These are phyloP conservation scores for Graphilbum fragrans DNA, from an alignment of 2,329 filamentous ascomycete genomes.

Conservation along the genomic window DNA sequence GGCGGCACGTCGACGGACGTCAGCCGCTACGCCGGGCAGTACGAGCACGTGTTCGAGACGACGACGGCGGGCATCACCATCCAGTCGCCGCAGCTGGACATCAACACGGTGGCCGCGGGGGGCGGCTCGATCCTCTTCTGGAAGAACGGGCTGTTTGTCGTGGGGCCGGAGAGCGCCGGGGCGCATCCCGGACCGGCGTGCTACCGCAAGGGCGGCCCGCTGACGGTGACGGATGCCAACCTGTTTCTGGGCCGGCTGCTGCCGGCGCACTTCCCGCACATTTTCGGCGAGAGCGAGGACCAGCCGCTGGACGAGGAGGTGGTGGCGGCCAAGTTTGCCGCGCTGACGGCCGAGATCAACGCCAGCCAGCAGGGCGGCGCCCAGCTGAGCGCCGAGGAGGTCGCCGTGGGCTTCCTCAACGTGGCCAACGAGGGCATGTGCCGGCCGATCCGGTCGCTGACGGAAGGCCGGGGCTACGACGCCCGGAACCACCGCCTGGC, in stretches of 20 bases:
- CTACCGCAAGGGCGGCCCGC: conserved; percentile 52
- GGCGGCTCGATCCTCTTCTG: conserved; percentile 58
- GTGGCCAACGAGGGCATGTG: conserved; percentile 62
- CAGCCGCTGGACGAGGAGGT: conserved; percentile 51
- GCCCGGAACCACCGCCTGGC: conserved; percentile 57
- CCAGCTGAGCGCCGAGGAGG: conserved; percentile 43
- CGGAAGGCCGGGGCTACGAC: conserved; percentile 60
- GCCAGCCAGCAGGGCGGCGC: conserved; percentile 24
- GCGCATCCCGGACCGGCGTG: conserved; percentile 63
- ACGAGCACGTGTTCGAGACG: conserved; percentile 59
- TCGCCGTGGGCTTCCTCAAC: conserved; percentile 47
- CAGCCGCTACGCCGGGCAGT: conserved; percentile 63
- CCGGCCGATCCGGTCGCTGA: conserved; percentile 57
- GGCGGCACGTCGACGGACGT: conserved; percentile 87
- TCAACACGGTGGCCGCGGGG: conserved; percentile 86
- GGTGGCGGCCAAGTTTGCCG: conserved; percentile 77
- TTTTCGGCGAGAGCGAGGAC: too few relatives aligned
- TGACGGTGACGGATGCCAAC: conserved; percentile 58
- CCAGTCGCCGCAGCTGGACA: conserved; percentile 81
- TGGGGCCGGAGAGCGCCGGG: conserved; percentile 65
- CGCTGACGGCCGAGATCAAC: conserved; percentile 57
- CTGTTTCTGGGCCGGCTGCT: conserved; percentile 43
- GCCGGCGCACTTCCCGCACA: conserved; percentile 53
- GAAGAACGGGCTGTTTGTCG: conserved; percentile 55
- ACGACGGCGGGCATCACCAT: conserved; percentile 72